A percentile compares a stretch with the other conserved stretches of the same genome.
These are phyloP conservation scores for Metschnikowia henanensis DNA, from an alignment of 805 yeast genomes.

Conservation along the genomic window DNA sequence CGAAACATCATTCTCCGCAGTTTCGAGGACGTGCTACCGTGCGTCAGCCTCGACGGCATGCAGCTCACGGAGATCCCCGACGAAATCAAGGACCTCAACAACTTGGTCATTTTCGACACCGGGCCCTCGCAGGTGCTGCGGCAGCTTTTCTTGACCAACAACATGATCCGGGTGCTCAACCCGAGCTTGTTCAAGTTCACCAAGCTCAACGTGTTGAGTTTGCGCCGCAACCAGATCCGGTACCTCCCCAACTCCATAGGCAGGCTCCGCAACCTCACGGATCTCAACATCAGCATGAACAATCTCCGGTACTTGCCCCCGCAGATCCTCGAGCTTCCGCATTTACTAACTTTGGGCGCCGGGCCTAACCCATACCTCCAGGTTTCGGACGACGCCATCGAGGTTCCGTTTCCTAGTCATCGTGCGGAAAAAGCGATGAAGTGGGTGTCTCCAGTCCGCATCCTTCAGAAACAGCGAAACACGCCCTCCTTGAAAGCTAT, in stretches of 20 bases:
- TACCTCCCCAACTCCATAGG: conserved; percentile 22
- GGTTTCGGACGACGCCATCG: conserved; percentile 28
- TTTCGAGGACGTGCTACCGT: conserved; percentile 48
- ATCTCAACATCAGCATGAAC: conserved; percentile 53
- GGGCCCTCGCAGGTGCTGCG: conserved; percentile 28
- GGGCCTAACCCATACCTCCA: conserved; percentile 51
- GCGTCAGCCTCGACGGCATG: conserved; percentile 48
- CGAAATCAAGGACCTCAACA: conserved; percentile 56
- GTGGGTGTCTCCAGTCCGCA: conserved; percentile 28
- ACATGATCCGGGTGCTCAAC: conserved; percentile 47
- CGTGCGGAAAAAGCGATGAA: conserved; percentile 10
- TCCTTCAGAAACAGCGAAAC: conserved; percentile 11
- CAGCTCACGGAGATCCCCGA: conserved; percentile 52
- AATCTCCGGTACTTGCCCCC: conserved; percentile 52
- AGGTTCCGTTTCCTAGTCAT: conserved; percentile 2
- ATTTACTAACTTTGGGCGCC: conserved; percentile 46
- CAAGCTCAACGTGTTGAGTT: conserved; percentile 50
- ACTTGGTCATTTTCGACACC: conserved; percentile 45
- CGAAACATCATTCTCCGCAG: conserved; percentile 42
- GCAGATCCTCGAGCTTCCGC: conserved; percentile 47
- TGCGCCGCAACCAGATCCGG: conserved; percentile 45
- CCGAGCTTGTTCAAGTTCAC: conserved; percentile 51
- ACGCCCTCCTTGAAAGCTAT: conserved; percentile 50
- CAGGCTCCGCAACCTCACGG: conserved; percentile 37
- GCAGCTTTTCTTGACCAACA: conserved; percentile 53